Percentiles rank a stretch among this genome's conserved stretches.
Evolutionary conservation across 2,329 filamentous ascomycete species (phyloP).

Genomic region (Monosporascus sp.): DNA sequence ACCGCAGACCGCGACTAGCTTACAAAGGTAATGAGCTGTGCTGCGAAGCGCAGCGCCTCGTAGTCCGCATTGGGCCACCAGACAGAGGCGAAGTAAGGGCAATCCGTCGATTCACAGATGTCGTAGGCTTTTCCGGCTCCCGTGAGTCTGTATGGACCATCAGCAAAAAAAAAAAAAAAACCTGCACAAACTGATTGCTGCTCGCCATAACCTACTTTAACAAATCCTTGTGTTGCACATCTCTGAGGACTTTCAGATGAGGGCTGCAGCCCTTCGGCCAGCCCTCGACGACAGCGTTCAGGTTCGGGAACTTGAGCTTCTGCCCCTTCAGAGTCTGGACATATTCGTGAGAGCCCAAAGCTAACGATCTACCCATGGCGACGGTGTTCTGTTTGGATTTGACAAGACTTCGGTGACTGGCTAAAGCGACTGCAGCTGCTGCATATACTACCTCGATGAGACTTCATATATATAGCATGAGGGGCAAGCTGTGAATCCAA

Average conservation of each 20-base stretch:
- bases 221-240: conserved; percentile 6
- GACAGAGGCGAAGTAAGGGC: conserved; percentile 1
- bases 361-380: not conserved
- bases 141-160: not conserved
- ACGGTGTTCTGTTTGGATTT: conserved; percentile 7
- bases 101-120: conserved; percentile 1
- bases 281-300: conserved; percentile 5
- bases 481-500: not conserved
- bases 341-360: conserved; percentile 11
- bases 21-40: conserved; percentile 6
- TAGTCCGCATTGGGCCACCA: conserved; percentile 8
- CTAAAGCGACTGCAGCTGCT: no score
- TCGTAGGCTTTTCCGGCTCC: conserved; percentile 5
- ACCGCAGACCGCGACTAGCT: not conserved
- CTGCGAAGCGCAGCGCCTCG: conserved; percentile 4
- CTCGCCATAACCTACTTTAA: not conserved
- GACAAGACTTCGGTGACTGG: not conserved
- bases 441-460: no score
- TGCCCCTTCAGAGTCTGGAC: conserved; percentile 13
- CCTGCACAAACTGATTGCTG: not conserved
- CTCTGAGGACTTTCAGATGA: conserved; percentile 4
- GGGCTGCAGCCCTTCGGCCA: conserved; percentile 9
- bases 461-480: not conserved
- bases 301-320: conserved; percentile 8
- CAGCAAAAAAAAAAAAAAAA: not conserved